Percentiles rank a stretch among this genome's conserved stretches.
Conservation (phyloP, 305 asterid species). For the Fraxinus albicans region DNA sequence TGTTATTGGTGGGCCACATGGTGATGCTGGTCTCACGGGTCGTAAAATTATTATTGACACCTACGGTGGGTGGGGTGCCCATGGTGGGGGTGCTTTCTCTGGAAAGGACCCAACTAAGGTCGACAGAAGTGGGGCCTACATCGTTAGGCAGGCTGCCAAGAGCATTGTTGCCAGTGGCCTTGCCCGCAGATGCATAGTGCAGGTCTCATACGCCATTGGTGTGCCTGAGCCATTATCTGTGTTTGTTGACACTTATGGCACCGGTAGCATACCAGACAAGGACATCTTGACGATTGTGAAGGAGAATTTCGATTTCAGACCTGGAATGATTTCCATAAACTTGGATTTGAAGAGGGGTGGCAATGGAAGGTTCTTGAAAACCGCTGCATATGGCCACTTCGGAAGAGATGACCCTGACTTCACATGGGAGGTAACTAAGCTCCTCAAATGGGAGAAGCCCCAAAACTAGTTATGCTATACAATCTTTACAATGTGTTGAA, state of each 20-base stretch:
- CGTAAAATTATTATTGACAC: slow-evolving; percentile 53
- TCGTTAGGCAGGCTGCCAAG: slow-evolving; percentile 52
- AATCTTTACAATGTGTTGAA: neutral
- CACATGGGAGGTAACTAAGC: slow-evolving; percentile 52
- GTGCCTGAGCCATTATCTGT: slow-evolving; percentile 53
- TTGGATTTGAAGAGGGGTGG: slow-evolving; percentile 55
- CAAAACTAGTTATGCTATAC: slow-evolving; percentile 18
- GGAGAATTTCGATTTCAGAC: slow-evolving; percentile 49
- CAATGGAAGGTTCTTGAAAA: slow-evolving; percentile 46
- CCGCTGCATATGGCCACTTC: slow-evolving; percentile 54
- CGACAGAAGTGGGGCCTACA: slow-evolving; percentile 52
- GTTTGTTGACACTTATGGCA: slow-evolving; percentile 47
- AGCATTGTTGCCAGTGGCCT: slow-evolving; percentile 46
- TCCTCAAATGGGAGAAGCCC: slow-evolving; percentile 47
- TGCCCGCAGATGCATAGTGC: slow-evolving; percentile 48
- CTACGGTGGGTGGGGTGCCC: slow-evolving; percentile 59
- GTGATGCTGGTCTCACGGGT: slow-evolving; percentile 57
- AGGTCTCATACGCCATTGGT: slow-evolving; percentile 56
- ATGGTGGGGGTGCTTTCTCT: slow-evolving; percentile 57
- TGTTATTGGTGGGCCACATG: slow-evolving; percentile 57
- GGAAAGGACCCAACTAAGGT: slow-evolving; percentile 58
- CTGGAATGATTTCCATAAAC: slow-evolving; percentile 48
- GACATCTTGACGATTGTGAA: slow-evolving; percentile 43
- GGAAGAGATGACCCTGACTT: slow-evolving; percentile 48
- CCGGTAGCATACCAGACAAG: slow-evolving; percentile 49